phyloP scores from a whole-genome alignment of 495 filamentous ascomycete species.

The Penicillium maclennaniae region DNA sequence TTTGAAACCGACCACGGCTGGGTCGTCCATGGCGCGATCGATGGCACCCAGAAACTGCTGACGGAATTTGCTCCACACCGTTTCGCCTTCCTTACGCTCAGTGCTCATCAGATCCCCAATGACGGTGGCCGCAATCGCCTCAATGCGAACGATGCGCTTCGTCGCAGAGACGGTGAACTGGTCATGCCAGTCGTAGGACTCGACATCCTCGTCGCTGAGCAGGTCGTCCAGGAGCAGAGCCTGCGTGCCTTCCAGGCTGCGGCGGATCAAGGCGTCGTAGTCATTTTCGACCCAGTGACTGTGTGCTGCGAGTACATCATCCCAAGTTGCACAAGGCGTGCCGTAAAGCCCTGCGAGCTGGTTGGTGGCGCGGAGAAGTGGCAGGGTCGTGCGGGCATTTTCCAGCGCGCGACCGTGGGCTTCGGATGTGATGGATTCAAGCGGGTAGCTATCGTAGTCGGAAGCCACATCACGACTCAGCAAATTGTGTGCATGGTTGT shows the following conservation, averaged over 20 bases:
- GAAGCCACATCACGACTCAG: slow-evolving; percentile 40
- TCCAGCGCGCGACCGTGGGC: slow-evolving; percentile 64
- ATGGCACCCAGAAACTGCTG: slow-evolving; percentile 48
- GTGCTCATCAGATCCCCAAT: slow-evolving; percentile 43
- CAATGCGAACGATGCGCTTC: slow-evolving; percentile 80
- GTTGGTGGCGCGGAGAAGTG: slow-evolving; percentile 65
- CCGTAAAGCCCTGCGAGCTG: slow-evolving; percentile 63
- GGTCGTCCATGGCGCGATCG: slow-evolving; percentile 51
- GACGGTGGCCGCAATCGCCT: slow-evolving; percentile 65
- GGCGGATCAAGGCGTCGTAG: slow-evolving; percentile 54
- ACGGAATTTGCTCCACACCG: slow-evolving; percentile 39
- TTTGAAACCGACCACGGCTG: slow-evolving; percentile 79
- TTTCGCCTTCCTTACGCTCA: slow-evolving; percentile 19
- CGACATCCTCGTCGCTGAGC: slow-evolving; percentile 54
- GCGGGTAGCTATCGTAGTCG: slow-evolving; percentile 38
- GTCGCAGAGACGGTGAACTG: slow-evolving; percentile 57
- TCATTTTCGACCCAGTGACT: slow-evolving; percentile 50
- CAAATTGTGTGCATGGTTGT: slow-evolving; percentile 84
- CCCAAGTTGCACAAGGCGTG: slow-evolving; percentile 54
- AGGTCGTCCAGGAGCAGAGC: slow-evolving; percentile 78
- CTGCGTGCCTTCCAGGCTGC: slow-evolving; percentile 72
- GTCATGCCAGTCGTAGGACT: slow-evolving; percentile 67
- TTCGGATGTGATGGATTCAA: slow-evolving; percentile 67
- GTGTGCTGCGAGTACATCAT: slow-evolving; percentile 59
- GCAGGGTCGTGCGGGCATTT: slow-evolving; percentile 55